Evolutionary conservation across 2,329 filamentous ascomycete species (phyloP).

Genomic region (Xylariaceae sp.): DNA sequence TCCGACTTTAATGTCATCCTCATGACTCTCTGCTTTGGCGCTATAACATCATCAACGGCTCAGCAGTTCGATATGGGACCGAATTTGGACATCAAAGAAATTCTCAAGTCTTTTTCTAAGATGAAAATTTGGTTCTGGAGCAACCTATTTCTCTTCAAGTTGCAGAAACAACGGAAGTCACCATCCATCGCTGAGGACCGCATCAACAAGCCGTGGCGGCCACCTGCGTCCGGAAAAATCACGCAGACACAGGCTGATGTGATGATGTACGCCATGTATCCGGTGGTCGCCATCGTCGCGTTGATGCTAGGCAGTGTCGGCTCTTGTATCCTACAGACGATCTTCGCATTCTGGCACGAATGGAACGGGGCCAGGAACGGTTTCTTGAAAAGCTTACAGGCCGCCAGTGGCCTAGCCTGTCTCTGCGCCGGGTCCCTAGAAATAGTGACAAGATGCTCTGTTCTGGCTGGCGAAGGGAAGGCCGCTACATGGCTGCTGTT

Average conservation of each 20-base stretch:
- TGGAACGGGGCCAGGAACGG: slow-evolving; percentile 1
- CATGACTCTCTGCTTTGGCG: neutral
- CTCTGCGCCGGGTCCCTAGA: slow-evolving; percentile 6
- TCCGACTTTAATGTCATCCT: too few relatives aligned
- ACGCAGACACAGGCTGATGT: slow-evolving; percentile 5
- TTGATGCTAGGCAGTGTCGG: neutral
- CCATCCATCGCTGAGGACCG: slow-evolving; percentile 8
- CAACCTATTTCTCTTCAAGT: slow-evolving; percentile 12
- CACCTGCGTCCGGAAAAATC: slow-evolving; percentile 6
- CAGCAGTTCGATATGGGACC: neutral
- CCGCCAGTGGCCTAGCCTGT: slow-evolving; percentile 6
- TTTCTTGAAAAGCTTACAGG: slow-evolving; percentile 7
- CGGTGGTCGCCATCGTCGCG: neutral
- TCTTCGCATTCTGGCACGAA: slow-evolving; percentile 8
- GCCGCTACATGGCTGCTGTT: slow-evolving; percentile 2
- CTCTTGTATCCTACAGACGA: slow-evolving; percentile 3
- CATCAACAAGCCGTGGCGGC: slow-evolving; percentile 16
- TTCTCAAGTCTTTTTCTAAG: neutral
- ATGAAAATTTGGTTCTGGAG: neutral
- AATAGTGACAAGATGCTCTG: slow-evolving; percentile 5
- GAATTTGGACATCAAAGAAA: neutral
- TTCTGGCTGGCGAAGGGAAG: neutral
- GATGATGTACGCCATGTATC: slow-evolving; percentile 3
- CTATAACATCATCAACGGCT: neutral
- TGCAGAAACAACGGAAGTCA: slow-evolving; percentile 11